Evolutionary conservation across 768 basidiomycete genomes (phyloP).

Genomic region (Cystofilobasidium bisporidii): DNA sequence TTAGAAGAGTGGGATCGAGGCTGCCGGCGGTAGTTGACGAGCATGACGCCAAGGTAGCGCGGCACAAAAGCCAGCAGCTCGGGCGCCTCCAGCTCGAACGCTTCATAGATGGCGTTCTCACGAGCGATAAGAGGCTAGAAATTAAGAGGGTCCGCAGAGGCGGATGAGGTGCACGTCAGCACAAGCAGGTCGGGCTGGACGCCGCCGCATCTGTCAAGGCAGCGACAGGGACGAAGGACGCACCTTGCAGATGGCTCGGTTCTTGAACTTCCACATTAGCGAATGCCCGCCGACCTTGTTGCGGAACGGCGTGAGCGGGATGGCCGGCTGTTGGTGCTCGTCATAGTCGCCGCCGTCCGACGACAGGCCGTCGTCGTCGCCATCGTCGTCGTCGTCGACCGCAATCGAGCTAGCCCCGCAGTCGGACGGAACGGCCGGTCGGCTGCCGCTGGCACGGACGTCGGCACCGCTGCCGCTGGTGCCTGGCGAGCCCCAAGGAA

Average conservation of each 20-base stretch:
- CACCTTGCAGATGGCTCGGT: slow-evolving; percentile 96
- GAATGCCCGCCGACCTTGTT: slow-evolving; percentile 98
- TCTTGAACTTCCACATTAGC: slow-evolving; percentile 95
- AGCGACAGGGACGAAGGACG: slow-evolving; percentile 36
- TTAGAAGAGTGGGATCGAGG: slow-evolving; percentile 33
- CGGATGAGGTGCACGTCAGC: slow-evolving; percentile 31
- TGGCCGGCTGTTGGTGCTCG: slow-evolving; percentile 44
- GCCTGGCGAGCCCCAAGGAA: background rate
- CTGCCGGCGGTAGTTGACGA: slow-evolving; percentile 86
- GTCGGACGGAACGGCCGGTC: background rate
- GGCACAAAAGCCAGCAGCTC: slow-evolving; percentile 88
- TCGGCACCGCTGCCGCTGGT: background rate
- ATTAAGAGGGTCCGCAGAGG: slow-evolving; percentile 23
- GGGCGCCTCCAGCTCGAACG: slow-evolving; percentile 86
- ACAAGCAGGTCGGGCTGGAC: background rate
- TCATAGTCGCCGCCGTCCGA: slow-evolving; percentile 19
- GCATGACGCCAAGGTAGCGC: slow-evolving; percentile 97
- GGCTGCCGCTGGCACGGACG: background rate
- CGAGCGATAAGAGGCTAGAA: slow-evolving; percentile 86
- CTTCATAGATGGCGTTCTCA: slow-evolving; percentile 96
- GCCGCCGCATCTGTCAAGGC: no score
- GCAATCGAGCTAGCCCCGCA: slow-evolving; percentile 1
- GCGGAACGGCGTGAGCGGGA: slow-evolving; percentile 86
- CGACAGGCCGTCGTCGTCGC: background rate
- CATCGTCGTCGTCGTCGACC: background rate